These are phyloP conservation scores for Tolypocladium paradoxum DNA, from an alignment of 2,329 filamentous ascomycete genomes.

Conservation along the genomic window DNA sequence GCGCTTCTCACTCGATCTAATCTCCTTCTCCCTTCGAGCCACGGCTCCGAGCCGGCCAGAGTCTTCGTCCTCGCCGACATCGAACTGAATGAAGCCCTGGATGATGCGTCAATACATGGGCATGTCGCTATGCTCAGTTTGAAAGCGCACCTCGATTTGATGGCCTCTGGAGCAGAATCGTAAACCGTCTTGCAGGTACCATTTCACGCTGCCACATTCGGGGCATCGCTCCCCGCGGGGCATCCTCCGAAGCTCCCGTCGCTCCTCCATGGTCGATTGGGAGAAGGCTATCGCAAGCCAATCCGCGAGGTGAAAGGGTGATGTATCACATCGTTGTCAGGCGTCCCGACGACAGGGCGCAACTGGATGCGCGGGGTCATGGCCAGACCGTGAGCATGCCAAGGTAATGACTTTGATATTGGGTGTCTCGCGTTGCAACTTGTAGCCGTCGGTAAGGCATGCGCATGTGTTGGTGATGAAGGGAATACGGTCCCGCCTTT, in stretches of 20 bases:
- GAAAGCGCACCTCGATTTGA: constrained; percentile 53
- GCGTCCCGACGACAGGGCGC: neutral
- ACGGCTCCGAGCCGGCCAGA: constrained; percentile 50
- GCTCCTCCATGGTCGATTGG: constrained; percentile 24
- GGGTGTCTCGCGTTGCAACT: neutral
- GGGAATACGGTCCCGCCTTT: neutral
- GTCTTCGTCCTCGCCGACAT: constrained; percentile 58
- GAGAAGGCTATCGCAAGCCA: neutral
- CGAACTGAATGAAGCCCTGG: constrained; percentile 44
- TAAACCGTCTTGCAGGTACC: constrained; percentile 64
- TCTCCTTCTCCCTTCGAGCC: constrained; percentile 46
- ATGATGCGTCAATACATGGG: neutral
- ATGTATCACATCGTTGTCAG: neutral
- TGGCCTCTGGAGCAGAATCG: constrained; percentile 75
- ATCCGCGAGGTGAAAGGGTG: neutral
- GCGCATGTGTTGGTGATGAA: neutral
- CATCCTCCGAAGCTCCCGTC: constrained; percentile 37
- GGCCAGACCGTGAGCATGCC: neutral
- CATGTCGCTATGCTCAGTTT: neutral
- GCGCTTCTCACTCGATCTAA: constrained; percentile 38
- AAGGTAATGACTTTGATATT: neutral
- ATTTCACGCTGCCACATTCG: constrained; percentile 60
- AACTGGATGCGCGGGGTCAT: neutral
- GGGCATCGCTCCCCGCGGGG: constrained; percentile 43
- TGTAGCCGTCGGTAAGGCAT: neutral